Base-by-base conservation (phyloP, 2,329 filamentous ascomycete species). In the Ceratocystis albifundus region DNA sequence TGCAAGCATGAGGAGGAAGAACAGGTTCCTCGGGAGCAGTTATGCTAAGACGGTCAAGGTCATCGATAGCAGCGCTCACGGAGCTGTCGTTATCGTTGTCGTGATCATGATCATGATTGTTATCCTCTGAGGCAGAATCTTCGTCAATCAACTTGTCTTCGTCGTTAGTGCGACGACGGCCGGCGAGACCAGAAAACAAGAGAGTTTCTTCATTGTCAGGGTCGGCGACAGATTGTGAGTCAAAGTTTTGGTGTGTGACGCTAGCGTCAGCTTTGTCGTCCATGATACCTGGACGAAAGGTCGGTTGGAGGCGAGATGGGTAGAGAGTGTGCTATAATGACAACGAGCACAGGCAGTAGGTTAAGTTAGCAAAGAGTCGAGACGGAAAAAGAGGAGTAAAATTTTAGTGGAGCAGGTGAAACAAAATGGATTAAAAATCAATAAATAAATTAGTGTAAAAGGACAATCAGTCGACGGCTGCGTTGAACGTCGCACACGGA, bases 1-100 rank as follows among this genome's bases (percentile, higher is more conserved):
- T 90, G 88, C 93, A 99, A 70, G 95, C 94, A 79, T 99, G 94
- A 69, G 89, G 80, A 30, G 94, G 94, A 65, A 97, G 84, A 76
- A 96, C 90, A 73, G 92, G 92, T 71, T 95, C 89, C 71, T 95
- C 89, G 65, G 67, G 69, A 68, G 70, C 80, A 75, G 75, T 80
- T 59, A 87, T 74, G 69, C 80, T 82, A 70, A 86, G 74, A 64
- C 85, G 87, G 71, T 86, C 87, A 74, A 87, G 80, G 61, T 87
- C 89, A 70, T 90, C 90, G 36, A 91, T 83, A 7, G 90, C 86
- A 71, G 89, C 86, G 74, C 91, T 96, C 55, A 88, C 88, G 74
- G 96, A 72, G 71, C 84, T 87, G 74, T 87, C 84, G 69, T 81
- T 82, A 68, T 95, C 89, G 69, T 96, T 92, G 69, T 94, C 89